Evolutionary conservation across 139 green algal species (phyloP), one percentile per base, ranked within the genome.

Genomic region (Micractinium sp.): DNA sequence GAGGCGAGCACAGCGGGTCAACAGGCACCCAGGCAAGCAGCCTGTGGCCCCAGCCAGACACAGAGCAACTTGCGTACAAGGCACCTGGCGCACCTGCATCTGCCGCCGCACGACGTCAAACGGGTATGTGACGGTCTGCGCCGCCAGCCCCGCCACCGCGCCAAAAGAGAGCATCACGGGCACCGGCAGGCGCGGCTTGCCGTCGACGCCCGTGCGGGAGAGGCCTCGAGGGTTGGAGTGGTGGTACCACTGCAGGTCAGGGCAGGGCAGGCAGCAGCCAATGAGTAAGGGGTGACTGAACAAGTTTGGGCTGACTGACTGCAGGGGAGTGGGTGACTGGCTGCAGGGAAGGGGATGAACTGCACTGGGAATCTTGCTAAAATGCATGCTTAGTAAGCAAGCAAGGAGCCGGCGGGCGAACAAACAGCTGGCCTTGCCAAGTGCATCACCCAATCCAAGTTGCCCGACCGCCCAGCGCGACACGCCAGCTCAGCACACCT

Each of bases 71-170:
- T n/a, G n/a, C n/a, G n/a, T n/a, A n/a, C n/a, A n/a, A n/a, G n/a
- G n/a, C n/a, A 16, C 60, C 60, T 71, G 22, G 63, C 80, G 19
- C 76, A 98, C 95, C 91, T 99, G 97, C 97, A 99, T 99, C 53
- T 94, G 92, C 41, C 97, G 84, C 56, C 97, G 89, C n/a, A 99
- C 95, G 0, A 99, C 95, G 86, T 99, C 97, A 53, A 99, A 71
- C 0, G 96, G 96, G 86, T 97, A 97, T 15, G 95, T 98, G 18
- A 92, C 76, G 0, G 97, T 99, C 85, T 99, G 97, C 1, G 94
- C 97, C 33, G 98, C 88, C 27, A 99, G 90, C 2, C 97, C 97
- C 12, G 97, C 92, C 29, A 90, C n/a, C 0, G 92, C 97, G 29
- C 97, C 97, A 90, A 96, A 98, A 4, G 89, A 47, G 33, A 99